Evolutionary conservation across 129 eudicot species (phyloP).

Genomic region (Flaveria sonorensis): DNA sequence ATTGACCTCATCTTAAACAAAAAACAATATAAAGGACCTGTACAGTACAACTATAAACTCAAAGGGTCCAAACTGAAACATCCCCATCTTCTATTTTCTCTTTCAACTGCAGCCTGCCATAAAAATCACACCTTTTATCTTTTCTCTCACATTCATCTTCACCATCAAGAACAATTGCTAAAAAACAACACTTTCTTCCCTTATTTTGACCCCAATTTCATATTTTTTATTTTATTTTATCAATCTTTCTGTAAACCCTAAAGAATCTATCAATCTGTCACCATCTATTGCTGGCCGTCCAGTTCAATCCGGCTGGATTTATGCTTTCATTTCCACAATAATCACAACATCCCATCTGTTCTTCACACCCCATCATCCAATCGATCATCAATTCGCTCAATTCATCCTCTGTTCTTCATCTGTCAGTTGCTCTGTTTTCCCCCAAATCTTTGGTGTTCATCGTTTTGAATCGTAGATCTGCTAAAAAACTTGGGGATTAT

Average conservation of each 20-base stretch:
- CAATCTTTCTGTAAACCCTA: constrained; percentile 21
- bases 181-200: constrained; percentile 12
- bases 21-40: not conserved
- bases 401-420: constrained; percentile 26
- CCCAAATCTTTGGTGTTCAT: not conserved
- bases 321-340: not conserved
- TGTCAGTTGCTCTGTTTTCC: constrained; percentile 41
- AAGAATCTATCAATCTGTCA: constrained; percentile 51
- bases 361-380: not conserved
- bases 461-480: not conserved
- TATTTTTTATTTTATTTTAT: not conserved
- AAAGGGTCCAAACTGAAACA: not conserved
- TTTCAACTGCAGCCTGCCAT: constrained; percentile 17
- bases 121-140: constrained; percentile 6
- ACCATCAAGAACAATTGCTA: not conserved
- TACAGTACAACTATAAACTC: not conserved
- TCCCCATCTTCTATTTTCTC: not conserved
- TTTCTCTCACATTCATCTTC: not conserved
- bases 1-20: not conserved
- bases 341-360: too few relatives aligned
- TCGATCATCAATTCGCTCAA: not conserved
- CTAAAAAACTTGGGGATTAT: constrained; percentile 17
- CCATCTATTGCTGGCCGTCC: constrained; percentile 44
- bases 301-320: constrained; percentile 45
- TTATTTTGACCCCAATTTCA: constrained; percentile 23